phyloP scores from a whole-genome alignment of 176 grass and related monocot species.

The Puya raimondii region DNA sequence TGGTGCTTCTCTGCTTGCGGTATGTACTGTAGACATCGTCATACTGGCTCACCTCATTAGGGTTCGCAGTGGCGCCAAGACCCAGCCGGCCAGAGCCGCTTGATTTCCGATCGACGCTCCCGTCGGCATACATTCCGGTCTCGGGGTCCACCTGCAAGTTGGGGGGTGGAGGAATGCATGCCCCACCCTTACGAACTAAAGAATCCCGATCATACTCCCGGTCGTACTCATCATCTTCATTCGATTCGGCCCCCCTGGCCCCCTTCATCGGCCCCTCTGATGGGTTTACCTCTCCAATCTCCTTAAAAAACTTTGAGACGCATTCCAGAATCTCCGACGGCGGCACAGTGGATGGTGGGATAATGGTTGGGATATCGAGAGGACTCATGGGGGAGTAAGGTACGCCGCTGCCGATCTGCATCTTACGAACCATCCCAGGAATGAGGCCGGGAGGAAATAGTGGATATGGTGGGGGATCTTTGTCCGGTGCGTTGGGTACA shows the following conservation, averaged over 20 bases:
- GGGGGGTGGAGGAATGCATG: conserved; percentile 76
- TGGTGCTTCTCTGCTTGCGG: conserved; percentile 89
- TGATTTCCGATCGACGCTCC: conserved; percentile 47
- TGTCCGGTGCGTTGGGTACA: conserved; percentile 24
- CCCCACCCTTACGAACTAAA: conserved; percentile 65
- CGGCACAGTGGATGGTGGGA: conserved; percentile 63
- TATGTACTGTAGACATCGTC: conserved; percentile 89
- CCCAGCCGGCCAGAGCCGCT: conserved; percentile 48
- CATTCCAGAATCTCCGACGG: conserved; percentile 73
- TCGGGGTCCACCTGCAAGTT: conserved; percentile 76
- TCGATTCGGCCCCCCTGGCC: conserved; percentile 23
- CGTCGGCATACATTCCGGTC: conserved; percentile 65
- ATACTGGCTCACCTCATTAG: conserved; percentile 62
- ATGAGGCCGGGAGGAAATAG: conserved; percentile 92
- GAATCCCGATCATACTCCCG: conserved; percentile 47
- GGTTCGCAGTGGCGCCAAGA: conserved; percentile 57
- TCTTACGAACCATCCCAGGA: conserved; percentile 97
- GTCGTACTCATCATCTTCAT: conserved; percentile 47
- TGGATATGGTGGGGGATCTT: conserved; percentile 68
- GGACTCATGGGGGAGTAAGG: conserved; percentile 90
- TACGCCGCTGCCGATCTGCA: conserved; percentile 90
- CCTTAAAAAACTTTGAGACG: conserved; percentile 84
- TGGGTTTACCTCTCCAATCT: conserved; percentile 86
- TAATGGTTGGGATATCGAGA: conserved; percentile 75
- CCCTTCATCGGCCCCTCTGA: conserved; percentile 72